Conservation (phyloP, 768 basidiomycete species). For the Phanerochaete carnosa region DNA sequence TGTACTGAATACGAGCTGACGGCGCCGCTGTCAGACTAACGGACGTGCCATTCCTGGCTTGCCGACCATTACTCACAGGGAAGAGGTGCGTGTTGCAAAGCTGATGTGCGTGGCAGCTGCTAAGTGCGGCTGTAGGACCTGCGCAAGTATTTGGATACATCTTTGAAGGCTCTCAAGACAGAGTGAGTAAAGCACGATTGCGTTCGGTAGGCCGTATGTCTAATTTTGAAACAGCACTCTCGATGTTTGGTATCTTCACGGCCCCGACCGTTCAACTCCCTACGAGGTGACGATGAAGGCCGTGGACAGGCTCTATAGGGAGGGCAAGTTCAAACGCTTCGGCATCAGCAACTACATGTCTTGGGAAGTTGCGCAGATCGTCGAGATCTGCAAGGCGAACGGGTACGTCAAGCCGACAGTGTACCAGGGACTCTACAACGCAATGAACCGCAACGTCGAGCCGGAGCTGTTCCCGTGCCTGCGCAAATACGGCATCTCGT, state of each 20-base stretch:
- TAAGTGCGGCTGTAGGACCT: not conserved
- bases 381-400: constrained; percentile 41
- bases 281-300: constrained; percentile 44
- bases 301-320: constrained; percentile 45
- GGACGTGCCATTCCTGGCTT: not conserved
- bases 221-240: constrained; percentile 35
- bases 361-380: constrained; percentile 45
- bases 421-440: constrained; percentile 48
- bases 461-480: constrained; percentile 41
- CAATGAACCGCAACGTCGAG: constrained; percentile 37
- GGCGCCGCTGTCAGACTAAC: not conserved
- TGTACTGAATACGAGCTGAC: not conserved
- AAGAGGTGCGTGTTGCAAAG: not conserved
- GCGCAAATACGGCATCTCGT: constrained; percentile 37
- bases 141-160: constrained; percentile 22
- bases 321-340: constrained; percentile 48
- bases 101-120: not conserved
- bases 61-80: constrained; percentile 1
- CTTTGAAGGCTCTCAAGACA: constrained; percentile 42
- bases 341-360: constrained; percentile 39
- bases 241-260: constrained; percentile 50
- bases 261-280: constrained; percentile 38
- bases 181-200: constrained; percentile 31
- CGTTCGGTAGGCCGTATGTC: constrained; percentile 20
- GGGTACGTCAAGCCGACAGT: constrained; percentile 44